These are phyloP conservation scores for Scleroderma citrinum DNA, from an alignment of 768 basidiomycete species.

Conservation along the genomic window DNA sequence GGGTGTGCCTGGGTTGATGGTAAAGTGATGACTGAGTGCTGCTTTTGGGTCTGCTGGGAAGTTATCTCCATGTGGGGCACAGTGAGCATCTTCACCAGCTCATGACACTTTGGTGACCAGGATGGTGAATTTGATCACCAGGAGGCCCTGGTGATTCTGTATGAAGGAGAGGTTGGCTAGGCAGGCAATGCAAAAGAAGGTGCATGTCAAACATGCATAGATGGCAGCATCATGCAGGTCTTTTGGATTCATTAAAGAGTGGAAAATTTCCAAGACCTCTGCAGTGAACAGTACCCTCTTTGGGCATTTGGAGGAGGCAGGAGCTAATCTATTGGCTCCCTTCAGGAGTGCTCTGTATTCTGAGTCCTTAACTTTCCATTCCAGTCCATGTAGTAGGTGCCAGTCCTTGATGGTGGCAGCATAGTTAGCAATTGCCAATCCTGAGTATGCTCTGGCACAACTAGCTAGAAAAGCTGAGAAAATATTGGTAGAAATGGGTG, in stretches of 20 bases:
- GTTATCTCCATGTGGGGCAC: background rate
- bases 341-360: slow-evolving; percentile 25
- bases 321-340: background rate
- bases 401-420: slow-evolving; percentile 36
- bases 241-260: slow-evolving; percentile 18
- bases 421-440: slow-evolving; percentile 32
- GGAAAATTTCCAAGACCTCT: background rate
- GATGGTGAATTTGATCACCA: slow-evolving; percentile 7
- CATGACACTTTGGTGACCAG: slow-evolving; percentile 18
- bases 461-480: slow-evolving; percentile 25
- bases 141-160: slow-evolving; percentile 10
- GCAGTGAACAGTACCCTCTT: slow-evolving; percentile 29
- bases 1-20: slow-evolving; percentile 15
- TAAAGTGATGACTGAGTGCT: slow-evolving; percentile 23
- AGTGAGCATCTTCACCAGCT: slow-evolving; percentile 11
- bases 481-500: slow-evolving; percentile 21
- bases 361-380: slow-evolving; percentile 25
- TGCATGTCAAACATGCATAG: slow-evolving; percentile 12
- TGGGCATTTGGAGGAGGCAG: slow-evolving; percentile 16
- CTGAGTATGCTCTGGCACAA: slow-evolving; percentile 29
- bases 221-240: slow-evolving; percentile 31
- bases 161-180: slow-evolving; percentile 17
- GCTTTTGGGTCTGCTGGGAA: slow-evolving; percentile 17
- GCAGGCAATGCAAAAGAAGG: slow-evolving; percentile 31
- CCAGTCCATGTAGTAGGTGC: slow-evolving; percentile 38